Conservation (phyloP, 129 eudicot species). For the Logfia minima region DNA sequence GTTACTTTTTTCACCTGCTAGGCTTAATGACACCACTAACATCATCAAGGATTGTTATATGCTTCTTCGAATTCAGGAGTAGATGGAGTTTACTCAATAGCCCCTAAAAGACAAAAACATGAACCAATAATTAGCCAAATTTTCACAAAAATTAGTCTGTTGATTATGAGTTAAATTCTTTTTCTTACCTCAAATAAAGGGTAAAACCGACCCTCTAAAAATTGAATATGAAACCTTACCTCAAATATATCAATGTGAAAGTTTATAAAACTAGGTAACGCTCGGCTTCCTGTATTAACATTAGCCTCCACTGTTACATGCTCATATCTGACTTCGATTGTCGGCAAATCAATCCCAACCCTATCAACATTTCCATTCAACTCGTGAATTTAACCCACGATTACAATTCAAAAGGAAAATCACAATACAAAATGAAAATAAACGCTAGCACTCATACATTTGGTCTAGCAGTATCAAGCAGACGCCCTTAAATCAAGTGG, state of each 20-base stretch:
- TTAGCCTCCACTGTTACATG: conserved; percentile 66
- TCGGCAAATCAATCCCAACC: conserved; percentile 85
- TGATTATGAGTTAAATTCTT: not conserved
- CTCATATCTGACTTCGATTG: conserved; percentile 72
- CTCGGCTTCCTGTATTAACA: conserved; percentile 69
- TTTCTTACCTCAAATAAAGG: conserved; percentile 46
- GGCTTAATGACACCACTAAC: conserved; percentile 76
- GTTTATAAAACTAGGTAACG: conserved; percentile 64
- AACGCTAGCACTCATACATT: not conserved
- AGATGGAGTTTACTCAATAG: conserved; percentile 43
- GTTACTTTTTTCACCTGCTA: conserved; percentile 49
- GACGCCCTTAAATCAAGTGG: no score
- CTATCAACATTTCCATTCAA: conserved; percentile 33
- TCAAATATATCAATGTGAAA: conserved; percentile 46
- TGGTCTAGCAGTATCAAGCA: not conserved
- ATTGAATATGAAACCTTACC: conserved; percentile 30
- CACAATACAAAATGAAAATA: not conserved
- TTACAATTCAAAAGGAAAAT: not conserved
- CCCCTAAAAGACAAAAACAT: conserved; percentile 33
- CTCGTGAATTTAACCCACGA: not conserved
- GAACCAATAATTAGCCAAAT: not conserved
- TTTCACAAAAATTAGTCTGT: not conserved
- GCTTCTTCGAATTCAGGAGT: conserved; percentile 61
- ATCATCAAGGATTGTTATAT: conserved; percentile 63
- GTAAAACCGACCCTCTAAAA: no score